These are phyloP conservation scores for Scenedesmus sp. DNA, from an alignment of 163 green algal genomes.

Conservation along the genomic window DNA sequence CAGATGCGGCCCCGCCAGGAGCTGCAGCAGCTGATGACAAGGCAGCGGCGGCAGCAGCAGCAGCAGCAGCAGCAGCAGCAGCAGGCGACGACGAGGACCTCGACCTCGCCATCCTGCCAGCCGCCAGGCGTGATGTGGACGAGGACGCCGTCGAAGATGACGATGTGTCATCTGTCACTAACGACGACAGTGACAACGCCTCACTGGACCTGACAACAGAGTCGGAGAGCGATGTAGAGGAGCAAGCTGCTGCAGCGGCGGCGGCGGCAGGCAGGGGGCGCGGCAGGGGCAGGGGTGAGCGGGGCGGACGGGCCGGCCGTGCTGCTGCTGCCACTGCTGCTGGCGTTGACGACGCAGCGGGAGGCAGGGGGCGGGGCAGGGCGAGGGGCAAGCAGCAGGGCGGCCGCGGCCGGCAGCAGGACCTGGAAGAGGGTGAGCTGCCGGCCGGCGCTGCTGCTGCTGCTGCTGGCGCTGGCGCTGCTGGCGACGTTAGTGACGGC, in stretches of 20 bases:
- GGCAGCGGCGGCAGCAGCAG: neutral
- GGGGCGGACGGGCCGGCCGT: neutral
- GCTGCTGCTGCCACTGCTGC: neutral
- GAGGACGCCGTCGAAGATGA: neutral
- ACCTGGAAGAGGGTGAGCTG: slow-evolving; percentile 25
- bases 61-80: slow-evolving; percentile 2
- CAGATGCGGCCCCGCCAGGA: neutral
- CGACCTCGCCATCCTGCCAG: neutral
- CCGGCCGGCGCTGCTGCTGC: neutral
- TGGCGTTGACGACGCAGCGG: neutral
- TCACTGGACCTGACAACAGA: neutral
- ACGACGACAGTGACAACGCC: neutral
- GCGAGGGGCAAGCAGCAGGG: neutral
- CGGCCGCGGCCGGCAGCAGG: neutral
- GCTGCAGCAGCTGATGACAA: slow-evolving; percentile 6
- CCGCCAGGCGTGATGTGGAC: neutral
- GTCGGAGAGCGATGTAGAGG: slow-evolving; percentile 7
- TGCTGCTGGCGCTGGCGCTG: neutral
- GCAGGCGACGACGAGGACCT: neutral
- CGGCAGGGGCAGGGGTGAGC: neutral
- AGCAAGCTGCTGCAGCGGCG: neutral
- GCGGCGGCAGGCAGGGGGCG: neutral
- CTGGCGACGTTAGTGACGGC: neutral
- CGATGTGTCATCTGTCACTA: neutral
- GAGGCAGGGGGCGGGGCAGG: neutral